Base-by-base conservation (phyloP, 1,139 yeast genomes). In the Geotrichum macrosporum region DNA sequence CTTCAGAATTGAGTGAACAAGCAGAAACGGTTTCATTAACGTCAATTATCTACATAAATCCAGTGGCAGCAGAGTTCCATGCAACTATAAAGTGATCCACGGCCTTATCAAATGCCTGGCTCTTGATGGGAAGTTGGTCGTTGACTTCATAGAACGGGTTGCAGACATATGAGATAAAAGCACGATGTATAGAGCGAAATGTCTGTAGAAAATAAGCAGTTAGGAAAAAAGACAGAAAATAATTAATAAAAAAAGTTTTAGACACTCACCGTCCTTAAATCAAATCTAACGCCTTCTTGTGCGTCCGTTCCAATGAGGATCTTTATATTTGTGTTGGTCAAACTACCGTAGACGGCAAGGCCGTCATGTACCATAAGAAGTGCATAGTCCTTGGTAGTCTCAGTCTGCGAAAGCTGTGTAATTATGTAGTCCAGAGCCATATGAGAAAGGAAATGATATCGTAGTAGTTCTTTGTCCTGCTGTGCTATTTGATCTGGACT, bases 391-490 rank as follows among this genome's bases (percentile, higher is more conserved):
- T 57, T 52, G 5, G 63, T 53, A 5, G 55, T 53, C 21, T 55
- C 65, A 27, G 58, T 43, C 21, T 54, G 54, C 27, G 53, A 55
- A 34, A 53, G 56, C 41, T 63, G 64, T 1, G 61, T 55, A 29
- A 58, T 56, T 8, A 67, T 59, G 45, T 69, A 70, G 56, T 69
- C 73, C 30, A 69, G 59, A 4, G 73, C 65, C 70, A 69, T 69
- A 51, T 69, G 71, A 5, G 73, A 68, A 9, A 69, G 58, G 47
- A 68, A 68, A 46, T 68, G 68, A 54, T 62, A 65, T 38, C 65
- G 58, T 18, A 63, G 53, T 3, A 56, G 50, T 18, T 54, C 55
- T n/a, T 47, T 50, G 5, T 55, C 51, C 10, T 44, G 38, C 30
- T 45, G 52, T n/a, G 50, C 54, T 3, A 46, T 21, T 20, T 44